These are phyloP conservation scores for Xylaria intraflava DNA, from an alignment of 495 filamentous ascomycete species.

Conservation along the genomic window DNA sequence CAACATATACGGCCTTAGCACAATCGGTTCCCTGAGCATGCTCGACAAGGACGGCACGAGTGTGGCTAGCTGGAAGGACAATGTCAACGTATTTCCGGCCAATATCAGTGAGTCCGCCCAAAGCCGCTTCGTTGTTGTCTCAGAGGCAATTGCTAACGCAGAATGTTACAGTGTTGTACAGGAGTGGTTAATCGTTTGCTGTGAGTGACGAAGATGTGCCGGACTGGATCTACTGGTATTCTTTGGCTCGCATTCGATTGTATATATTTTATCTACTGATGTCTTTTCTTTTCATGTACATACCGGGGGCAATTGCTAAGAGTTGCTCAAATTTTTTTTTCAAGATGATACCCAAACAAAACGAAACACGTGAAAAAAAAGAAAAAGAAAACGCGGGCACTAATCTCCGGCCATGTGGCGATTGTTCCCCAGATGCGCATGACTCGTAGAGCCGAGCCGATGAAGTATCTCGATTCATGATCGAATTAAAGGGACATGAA, in stretches of 20 bases:
- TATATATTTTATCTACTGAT: conserved; percentile 7
- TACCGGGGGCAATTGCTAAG: background rate
- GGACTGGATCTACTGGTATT: too few relatives aligned
- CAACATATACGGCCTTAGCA: conserved; percentile 50
- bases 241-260: background rate
- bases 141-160: background rate
- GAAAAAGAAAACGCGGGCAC: too few relatives aligned
- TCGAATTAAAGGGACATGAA: too few relatives aligned
- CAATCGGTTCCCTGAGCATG: conserved; percentile 45
- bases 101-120: conserved; percentile 26
- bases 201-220: background rate
- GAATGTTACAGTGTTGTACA: conserved; percentile 1
- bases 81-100: conserved; percentile 40
- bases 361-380: too few relatives aligned
- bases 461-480: too few relatives aligned
- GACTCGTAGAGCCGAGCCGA: too few relatives aligned
- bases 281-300: conserved; percentile 2
- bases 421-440: too few relatives aligned
- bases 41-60: conserved; percentile 32
- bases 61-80: conserved; percentile 38
- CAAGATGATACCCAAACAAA: background rate
- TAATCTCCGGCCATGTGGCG: too few relatives aligned
- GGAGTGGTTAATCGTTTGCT: conserved; percentile 1
- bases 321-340: background rate
- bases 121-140: background rate